Conservation (phyloP, 352 stramenopile genomes). For the Globisporangium viniferum region DNA sequence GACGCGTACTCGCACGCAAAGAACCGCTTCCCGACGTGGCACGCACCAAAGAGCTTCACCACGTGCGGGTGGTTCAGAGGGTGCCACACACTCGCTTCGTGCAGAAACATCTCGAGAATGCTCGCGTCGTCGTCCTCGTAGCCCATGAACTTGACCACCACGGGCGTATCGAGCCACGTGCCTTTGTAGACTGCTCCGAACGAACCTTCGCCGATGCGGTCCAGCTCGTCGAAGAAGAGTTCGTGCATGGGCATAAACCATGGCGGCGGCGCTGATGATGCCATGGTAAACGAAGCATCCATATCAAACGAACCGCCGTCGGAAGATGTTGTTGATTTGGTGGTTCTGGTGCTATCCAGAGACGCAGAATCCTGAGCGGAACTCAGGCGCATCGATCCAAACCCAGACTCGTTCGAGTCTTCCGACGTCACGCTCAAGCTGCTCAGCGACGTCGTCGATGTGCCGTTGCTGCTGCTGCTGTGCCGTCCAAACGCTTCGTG, state of each 20-base stretch:
- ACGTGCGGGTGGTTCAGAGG: constrained; percentile 35
- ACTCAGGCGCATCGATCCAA: neutral
- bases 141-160: constrained; percentile 18
- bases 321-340: neutral
- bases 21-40: constrained; percentile 32
- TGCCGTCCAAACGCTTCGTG: neutral
- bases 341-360: neutral
- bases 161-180: constrained; percentile 10
- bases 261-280: neutral
- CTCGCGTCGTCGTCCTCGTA: constrained; percentile 7
- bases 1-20: constrained; percentile 33
- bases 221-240: constrained; percentile 5
- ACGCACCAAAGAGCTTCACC: constrained; percentile 35
- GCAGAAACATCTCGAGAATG: constrained; percentile 16
- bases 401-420: neutral
- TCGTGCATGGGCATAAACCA: constrained; percentile 11
- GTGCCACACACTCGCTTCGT: constrained; percentile 34
- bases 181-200: constrained; percentile 8
- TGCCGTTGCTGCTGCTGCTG: constrained; percentile 3
- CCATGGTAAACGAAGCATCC: neutral
- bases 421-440: neutral
- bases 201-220: constrained; percentile 8
- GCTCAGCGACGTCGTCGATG: neutral
- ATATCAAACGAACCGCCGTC: neutral
- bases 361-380: neutral